phyloP scores from a whole-genome alignment of 2,329 filamentous ascomycete genomes.

The Venturia asperata region DNA sequence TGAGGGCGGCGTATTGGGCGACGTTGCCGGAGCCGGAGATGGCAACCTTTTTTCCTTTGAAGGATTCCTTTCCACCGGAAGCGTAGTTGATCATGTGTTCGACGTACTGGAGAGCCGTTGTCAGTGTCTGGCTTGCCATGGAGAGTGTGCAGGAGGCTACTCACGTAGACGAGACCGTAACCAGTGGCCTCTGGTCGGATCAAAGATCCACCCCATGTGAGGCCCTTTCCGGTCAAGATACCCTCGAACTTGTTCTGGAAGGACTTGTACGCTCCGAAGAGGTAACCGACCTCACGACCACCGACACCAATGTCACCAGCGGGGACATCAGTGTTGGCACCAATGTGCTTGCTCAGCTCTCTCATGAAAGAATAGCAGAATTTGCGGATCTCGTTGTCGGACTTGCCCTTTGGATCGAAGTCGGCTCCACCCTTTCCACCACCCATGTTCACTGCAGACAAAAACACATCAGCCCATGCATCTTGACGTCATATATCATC shows the following conservation, averaged over 20 bases:
- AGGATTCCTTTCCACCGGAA: conserved; percentile 67
- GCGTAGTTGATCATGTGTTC: conserved; percentile 91
- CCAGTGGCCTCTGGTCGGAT: conserved; percentile 97
- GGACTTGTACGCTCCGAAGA: conserved; percentile 91
- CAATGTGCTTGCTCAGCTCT: conserved; percentile 92
- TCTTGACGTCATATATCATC: conserved; percentile 2
- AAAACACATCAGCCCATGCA: not conserved
- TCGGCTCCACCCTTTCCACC: conserved; percentile 97
- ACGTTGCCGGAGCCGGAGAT: conserved; percentile 97
- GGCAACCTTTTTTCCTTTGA: conserved; percentile 86
- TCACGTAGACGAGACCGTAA: conserved; percentile 84
- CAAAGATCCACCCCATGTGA: conserved; percentile 81
- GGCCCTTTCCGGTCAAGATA: conserved; percentile 91
- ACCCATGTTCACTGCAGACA: conserved; percentile 69
- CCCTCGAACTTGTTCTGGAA: conserved; percentile 90
- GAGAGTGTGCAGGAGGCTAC: conserved; percentile 24
- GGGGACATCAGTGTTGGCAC: conserved; percentile 89
- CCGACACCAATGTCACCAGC: conserved; percentile 95
- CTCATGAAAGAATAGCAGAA: conserved; percentile 97
- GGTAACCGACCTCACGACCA: conserved; percentile 84
- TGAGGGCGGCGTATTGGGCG: conserved; percentile 93
- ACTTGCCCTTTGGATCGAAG: conserved; percentile 99
- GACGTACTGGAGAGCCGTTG: conserved; percentile 54
- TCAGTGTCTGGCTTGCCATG: not conserved
- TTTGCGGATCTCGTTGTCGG: conserved; percentile 91